A percentile compares a stretch with the other conserved stretches of the same genome.
phyloP scores from a whole-genome alignment of 75 land plant genomes.

The Larix kaempferi region DNA sequence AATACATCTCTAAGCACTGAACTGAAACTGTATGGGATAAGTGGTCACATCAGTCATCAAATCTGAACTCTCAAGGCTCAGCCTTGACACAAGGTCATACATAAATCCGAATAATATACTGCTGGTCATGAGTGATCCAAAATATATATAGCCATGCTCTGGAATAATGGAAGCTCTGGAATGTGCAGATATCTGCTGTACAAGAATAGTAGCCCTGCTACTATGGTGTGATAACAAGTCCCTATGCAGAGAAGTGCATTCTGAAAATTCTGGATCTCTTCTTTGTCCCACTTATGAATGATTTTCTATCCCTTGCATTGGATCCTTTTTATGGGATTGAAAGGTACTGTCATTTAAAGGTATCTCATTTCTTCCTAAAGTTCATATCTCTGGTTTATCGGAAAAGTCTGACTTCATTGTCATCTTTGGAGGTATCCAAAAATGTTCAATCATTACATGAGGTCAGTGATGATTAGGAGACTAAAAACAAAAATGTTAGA shows the following conservation, averaged over 20 bases:
- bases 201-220: too few relatives aligned
- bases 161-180: too few relatives aligned
- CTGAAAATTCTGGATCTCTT: not conserved
- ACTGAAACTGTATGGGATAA: too few relatives aligned
- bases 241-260: not conserved
- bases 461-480: not conserved
- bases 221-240: not conserved
- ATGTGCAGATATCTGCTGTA: too few relatives aligned
- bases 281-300: constrained; percentile 24
- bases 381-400: constrained; percentile 61
- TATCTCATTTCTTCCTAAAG: constrained; percentile 28
- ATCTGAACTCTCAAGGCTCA: too few relatives aligned
- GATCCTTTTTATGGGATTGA: constrained; percentile 54
- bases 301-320: constrained; percentile 45
- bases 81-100: too few relatives aligned
- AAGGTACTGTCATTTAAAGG: constrained; percentile 20
- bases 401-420: constrained; percentile 30
- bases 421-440: not conserved
- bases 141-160: too few relatives aligned
- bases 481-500: not conserved
- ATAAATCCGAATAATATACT: too few relatives aligned
- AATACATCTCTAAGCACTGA: too few relatives aligned
- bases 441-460: constrained; percentile 4
- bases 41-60: too few relatives aligned
- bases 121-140: too few relatives aligned